These are phyloP conservation scores for Colletotrichum eremochloae DNA, from an alignment of 2,329 filamentous ascomycete species.

Conservation along the genomic window DNA sequence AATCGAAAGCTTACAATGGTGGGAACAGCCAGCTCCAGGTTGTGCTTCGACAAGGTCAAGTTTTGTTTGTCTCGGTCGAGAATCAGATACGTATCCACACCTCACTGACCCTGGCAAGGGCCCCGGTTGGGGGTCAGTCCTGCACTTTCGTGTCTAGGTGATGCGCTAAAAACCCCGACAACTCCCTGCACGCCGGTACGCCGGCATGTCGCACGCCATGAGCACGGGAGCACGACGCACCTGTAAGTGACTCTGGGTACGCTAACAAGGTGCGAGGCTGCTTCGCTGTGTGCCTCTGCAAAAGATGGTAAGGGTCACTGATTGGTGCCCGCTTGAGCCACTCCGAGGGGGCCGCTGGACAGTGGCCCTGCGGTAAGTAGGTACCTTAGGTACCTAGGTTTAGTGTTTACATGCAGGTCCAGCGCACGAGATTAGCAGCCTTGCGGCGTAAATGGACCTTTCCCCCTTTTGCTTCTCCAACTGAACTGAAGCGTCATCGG, in stretches of 20 bases:
- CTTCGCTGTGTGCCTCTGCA: slow-evolving; percentile 1
- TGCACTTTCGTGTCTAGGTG: slow-evolving; percentile 20
- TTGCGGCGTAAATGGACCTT: slow-evolving; percentile 18
- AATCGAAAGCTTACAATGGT: not conserved
- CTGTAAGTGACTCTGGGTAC: slow-evolving; percentile 11
- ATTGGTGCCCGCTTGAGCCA: slow-evolving; percentile 39
- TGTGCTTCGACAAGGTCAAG: slow-evolving; percentile 39
- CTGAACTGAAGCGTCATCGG: slow-evolving; percentile 35
- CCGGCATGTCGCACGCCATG: slow-evolving; percentile 2
- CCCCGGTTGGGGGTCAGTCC: slow-evolving; percentile 30
- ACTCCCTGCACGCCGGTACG: slow-evolving; percentile 32
- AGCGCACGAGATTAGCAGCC: slow-evolving; percentile 32
- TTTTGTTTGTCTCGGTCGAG: slow-evolving; percentile 42
- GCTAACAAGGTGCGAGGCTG: slow-evolving; percentile 15
- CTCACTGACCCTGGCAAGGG: slow-evolving; percentile 30
- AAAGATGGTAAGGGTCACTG: slow-evolving; percentile 18
- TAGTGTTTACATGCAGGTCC: slow-evolving; percentile 24
- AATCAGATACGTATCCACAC: slow-evolving; percentile 42
- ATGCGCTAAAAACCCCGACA: slow-evolving; percentile 36
- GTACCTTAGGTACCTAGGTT: not conserved
- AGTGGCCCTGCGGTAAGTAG: not conserved
- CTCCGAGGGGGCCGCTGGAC: slow-evolving; percentile 1
- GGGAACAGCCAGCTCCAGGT: slow-evolving; percentile 13
- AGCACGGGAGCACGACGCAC: slow-evolving; percentile 6
- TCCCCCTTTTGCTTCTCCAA: slow-evolving; percentile 26